phyloP scores from a whole-genome alignment of 352 stramenopile genomes.

The Phytophthora foliorum region DNA sequence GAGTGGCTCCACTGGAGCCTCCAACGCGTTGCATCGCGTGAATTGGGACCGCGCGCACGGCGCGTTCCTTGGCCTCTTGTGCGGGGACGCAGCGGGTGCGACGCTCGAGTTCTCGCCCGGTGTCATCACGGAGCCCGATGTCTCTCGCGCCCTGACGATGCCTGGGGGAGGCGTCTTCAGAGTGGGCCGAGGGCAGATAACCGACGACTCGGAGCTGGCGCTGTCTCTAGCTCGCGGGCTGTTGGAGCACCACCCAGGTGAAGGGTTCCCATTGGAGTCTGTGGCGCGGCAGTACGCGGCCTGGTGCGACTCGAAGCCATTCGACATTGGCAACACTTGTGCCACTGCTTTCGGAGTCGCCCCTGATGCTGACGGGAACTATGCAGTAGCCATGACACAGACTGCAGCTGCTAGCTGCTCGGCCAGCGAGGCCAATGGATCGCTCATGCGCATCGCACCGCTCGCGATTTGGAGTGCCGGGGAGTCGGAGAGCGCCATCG shows the following conservation, averaged over 20 bases:
- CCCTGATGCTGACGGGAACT: slow-evolving; percentile 28
- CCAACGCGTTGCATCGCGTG: slow-evolving; percentile 11
- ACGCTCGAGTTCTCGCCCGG: slow-evolving; percentile 57
- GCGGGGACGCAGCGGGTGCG: slow-evolving; percentile 60
- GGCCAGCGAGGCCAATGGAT: slow-evolving; percentile 61
- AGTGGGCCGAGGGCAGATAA: slow-evolving; percentile 61
- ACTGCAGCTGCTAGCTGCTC: slow-evolving; percentile 27
- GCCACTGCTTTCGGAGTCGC: slow-evolving; percentile 42
- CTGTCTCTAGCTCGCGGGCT: slow-evolving; percentile 53
- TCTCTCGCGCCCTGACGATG: slow-evolving; percentile 53
- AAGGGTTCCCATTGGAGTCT: slow-evolving; percentile 49
- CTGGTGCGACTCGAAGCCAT: slow-evolving; percentile 51
- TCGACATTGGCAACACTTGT: slow-evolving; percentile 69
- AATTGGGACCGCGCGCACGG: slow-evolving; percentile 52
- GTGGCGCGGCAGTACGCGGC: slow-evolving; percentile 48
- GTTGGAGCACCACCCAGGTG: slow-evolving; percentile 23
- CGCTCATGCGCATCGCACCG: slow-evolving; percentile 62
- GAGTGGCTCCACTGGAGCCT: too few species aligned
- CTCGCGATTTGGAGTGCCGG: slow-evolving; percentile 51
- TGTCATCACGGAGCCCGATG: slow-evolving; percentile 37
- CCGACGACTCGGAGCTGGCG: slow-evolving; percentile 72
- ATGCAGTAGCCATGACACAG: slow-evolving; percentile 38
- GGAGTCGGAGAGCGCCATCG: slow-evolving; percentile 41
- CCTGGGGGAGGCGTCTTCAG: slow-evolving; percentile 54
- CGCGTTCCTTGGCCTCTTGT: slow-evolving; percentile 58